Conservation (phyloP, 768 basidiomycete genomes). For the Boletus sp. region DNA sequence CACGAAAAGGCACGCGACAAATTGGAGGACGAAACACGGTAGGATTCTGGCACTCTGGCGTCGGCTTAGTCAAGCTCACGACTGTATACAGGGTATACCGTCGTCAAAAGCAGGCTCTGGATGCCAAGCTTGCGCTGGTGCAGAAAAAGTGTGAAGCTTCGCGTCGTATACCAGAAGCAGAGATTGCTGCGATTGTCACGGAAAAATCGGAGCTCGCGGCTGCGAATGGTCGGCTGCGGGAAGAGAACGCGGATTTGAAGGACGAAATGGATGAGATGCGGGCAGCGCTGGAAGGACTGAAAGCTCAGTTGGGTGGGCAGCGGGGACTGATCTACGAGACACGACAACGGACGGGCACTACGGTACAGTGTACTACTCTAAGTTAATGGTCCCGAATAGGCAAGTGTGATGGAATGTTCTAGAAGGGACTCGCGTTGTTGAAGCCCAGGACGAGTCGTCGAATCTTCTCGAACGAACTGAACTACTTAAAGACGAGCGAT, state of each 20-base stretch:
- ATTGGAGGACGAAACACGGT: conserved; percentile 62
- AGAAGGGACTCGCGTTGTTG: conserved; percentile 24
- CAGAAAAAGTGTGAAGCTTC: conserved; percentile 42
- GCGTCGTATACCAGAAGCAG: conserved; percentile 34
- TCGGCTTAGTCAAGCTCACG: not conserved
- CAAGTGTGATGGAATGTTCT: conserved; percentile 34
- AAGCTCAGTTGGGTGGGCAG: conserved; percentile 50
- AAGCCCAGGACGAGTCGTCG: conserved; percentile 23
- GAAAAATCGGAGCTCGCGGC: conserved; percentile 47
- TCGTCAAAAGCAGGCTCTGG: conserved; percentile 59
- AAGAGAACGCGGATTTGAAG: conserved; percentile 53
- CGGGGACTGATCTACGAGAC: conserved; percentile 45
- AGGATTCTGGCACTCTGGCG: conserved; percentile 16
- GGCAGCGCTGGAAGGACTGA: conserved; percentile 68
- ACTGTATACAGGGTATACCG: conserved; percentile 44
- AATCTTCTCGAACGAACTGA: conserved; percentile 44
- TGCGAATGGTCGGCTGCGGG: conserved; percentile 50
- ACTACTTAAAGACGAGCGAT: conserved; percentile 36
- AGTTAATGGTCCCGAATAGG: conserved; percentile 21
- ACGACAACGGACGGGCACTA: conserved; percentile 37
- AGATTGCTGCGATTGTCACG: conserved; percentile 43
- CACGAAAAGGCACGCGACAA: conserved; percentile 50
- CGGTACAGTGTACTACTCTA: not conserved
- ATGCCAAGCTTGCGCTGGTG: conserved; percentile 49
- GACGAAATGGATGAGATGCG: conserved; percentile 64